Percentiles rank a stretch among this genome's conserved stretches.
phyloP scores from a whole-genome alignment of 352 stramenopile genomes.

The Phytophthora parvispora region DNA sequence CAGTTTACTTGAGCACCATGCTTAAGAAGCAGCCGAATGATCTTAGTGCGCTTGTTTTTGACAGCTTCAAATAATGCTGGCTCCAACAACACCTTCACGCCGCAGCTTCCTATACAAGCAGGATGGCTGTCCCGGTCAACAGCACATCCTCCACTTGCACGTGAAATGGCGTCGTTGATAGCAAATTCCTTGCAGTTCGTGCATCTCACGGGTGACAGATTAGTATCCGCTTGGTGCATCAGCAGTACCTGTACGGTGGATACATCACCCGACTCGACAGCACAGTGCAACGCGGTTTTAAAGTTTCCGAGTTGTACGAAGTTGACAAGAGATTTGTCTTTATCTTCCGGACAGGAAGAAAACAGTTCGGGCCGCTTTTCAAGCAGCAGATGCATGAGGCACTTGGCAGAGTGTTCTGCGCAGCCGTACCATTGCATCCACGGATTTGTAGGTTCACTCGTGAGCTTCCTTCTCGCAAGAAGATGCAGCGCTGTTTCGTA shows the following conservation, averaged over 20 bases:
- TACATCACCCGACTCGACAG: slow-evolving; percentile 55
- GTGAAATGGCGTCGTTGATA: slow-evolving; percentile 21
- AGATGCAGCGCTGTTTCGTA: slow-evolving; percentile 65
- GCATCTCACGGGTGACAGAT: slow-evolving; percentile 63
- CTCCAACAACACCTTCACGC: slow-evolving; percentile 47
- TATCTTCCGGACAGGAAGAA: slow-evolving; percentile 1
- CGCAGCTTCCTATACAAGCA: slow-evolving; percentile 45
- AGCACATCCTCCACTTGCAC: slow-evolving; percentile 4
- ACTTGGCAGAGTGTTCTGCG: slow-evolving; percentile 20
- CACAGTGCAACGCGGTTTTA: slow-evolving; percentile 71
- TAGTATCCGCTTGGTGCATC: slow-evolving; percentile 49
- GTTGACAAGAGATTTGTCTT: slow-evolving; percentile 49
- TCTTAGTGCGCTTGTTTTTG: slow-evolving; percentile 38
- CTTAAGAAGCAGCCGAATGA: slow-evolving; percentile 51
- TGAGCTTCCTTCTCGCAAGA: slow-evolving; percentile 56
- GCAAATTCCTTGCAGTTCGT: slow-evolving; percentile 42
- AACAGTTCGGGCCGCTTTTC: slow-evolving; percentile 49
- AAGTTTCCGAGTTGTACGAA: slow-evolving; percentile 53
- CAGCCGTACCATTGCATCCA: slow-evolving; percentile 59
- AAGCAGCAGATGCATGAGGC: slow-evolving; percentile 61
- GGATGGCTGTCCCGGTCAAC: slow-evolving; percentile 8
- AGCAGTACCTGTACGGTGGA: slow-evolving; percentile 52
- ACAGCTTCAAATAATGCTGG: slow-evolving; percentile 58
- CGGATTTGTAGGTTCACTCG: slow-evolving; percentile 30
- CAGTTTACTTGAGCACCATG: slow-evolving; percentile 54